These are phyloP conservation scores for Penicillium turbatum DNA, from an alignment of 495 filamentous ascomycete species.

Conservation along the genomic window DNA sequence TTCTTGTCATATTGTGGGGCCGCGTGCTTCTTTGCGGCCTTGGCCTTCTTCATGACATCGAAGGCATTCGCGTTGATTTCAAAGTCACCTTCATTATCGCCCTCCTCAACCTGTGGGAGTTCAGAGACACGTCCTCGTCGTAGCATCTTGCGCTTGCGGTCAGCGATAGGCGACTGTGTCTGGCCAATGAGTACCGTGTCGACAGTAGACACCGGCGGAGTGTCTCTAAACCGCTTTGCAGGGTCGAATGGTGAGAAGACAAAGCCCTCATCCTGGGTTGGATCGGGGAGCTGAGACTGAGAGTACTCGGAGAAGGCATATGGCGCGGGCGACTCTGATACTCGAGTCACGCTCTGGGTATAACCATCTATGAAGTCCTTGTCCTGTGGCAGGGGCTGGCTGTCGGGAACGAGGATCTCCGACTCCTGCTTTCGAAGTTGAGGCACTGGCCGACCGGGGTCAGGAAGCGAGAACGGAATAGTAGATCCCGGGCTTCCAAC, in stretches of 20 bases:
- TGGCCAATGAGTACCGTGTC: constrained; percentile 60
- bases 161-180: constrained; percentile 57
- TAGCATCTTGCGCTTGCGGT: constrained; percentile 56
- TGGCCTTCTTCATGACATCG: constrained; percentile 64
- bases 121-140: constrained; percentile 38
- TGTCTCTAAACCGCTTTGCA: constrained; percentile 55
- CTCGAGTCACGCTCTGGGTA: constrained; percentile 30
- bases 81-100: constrained; percentile 32
- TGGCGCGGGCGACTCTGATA: constrained; percentile 42
- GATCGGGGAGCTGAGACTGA: constrained; percentile 62
- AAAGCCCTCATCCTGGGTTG: constrained; percentile 85
- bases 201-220: constrained; percentile 59
- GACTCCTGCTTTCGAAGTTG: constrained; percentile 42
- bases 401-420: constrained; percentile 61
- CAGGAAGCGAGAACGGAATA: constrained; percentile 47
- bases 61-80: constrained; percentile 59
- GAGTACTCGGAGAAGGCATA: constrained; percentile 54
- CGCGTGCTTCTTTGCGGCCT: constrained; percentile 48
- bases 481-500: constrained; percentile 38
- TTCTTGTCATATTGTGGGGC: constrained; percentile 66
- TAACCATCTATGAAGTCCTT: constrained; percentile 31
- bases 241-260: constrained; percentile 52
- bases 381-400: constrained; percentile 47
- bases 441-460: constrained; percentile 45
- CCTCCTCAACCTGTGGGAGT: constrained; percentile 41